Conservation (phyloP, 228 moss, liverwort and hornwort species). For the Sphagnum magellanicum region DNA sequence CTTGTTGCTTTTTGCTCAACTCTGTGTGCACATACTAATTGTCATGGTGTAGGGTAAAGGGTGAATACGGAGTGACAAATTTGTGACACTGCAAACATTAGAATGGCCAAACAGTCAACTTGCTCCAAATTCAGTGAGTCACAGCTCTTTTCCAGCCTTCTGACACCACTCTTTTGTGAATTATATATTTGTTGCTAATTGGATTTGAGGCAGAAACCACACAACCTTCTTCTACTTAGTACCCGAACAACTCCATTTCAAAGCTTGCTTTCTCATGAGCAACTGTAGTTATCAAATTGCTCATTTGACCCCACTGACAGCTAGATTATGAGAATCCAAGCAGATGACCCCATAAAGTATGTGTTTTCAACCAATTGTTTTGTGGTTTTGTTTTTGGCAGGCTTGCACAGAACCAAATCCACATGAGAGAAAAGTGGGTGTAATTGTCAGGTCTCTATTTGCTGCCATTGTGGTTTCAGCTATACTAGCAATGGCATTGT, state of each 20-base stretch:
- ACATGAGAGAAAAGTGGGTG: conserved; percentile 21
- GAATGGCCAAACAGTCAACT: conserved; percentile 17
- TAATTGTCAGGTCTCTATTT: conserved; percentile 26
- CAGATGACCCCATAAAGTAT: background rate
- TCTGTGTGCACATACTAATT: background rate
- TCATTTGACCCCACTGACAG: no score
- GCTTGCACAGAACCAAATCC: conserved; percentile 6
- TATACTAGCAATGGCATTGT: conserved; percentile 11
- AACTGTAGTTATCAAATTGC: no score
- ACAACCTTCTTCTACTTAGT: background rate
- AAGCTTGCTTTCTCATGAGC: background rate
- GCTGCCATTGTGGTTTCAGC: conserved; percentile 18
- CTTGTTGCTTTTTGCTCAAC: background rate
- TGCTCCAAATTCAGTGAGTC: conserved; percentile 16
- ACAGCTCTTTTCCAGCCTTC: background rate
- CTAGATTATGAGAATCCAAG: no score
- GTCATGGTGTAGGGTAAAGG: conserved; percentile 26
- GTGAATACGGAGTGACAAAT: conserved; percentile 21
- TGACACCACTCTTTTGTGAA: background rate
- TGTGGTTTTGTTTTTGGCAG: background rate
- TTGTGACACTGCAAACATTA: conserved; percentile 30
- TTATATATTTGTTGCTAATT: background rate
- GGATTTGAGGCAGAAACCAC: background rate
- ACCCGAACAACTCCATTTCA: background rate
- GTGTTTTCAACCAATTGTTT: background rate